Base-by-base conservation (phyloP, 139 green algal species). In the Chlorella sp. region DNA sequence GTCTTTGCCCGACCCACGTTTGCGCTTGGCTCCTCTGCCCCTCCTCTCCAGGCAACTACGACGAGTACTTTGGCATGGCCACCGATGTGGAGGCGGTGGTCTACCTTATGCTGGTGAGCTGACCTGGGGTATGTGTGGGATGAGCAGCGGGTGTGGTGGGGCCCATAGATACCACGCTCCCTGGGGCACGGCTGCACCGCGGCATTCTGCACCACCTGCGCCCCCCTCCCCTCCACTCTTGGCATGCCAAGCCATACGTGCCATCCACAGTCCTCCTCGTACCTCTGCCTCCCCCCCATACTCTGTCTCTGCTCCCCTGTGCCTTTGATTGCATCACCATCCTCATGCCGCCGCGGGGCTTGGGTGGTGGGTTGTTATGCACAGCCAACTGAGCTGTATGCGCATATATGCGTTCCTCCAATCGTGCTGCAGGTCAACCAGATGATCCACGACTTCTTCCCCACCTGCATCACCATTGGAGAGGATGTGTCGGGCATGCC, bases 401-500 rank as follows among this genome's bases (percentile, higher is more conserved):
- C 21, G 22, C 81, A 42, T 26, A 30, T 7, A 7, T 42, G n/a
- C 28, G 30, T 22, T 75, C 28, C 76, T 28, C n/a, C 76, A 3
- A 39, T 39, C 71, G n/a, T 42, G 98, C 98, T 98, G 95, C 93
- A 99, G 40, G 95, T 98, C 76, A 99, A 99, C 95, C 94, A 97
- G 86, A 93, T 98, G 92, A 87, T 99, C 71, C 98, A 99, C 89
- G 96, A 97, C 92, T 73, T 99, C 39, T 99, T 98, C 95, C 97
- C 97, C 83, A 95, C 92, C 81, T 91, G 86, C 89, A 94, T 99
- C 88, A 99, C 97, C 88, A 96, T 99, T 81, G 98, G 96, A 37
- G 96, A 98, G 96, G 97, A 99, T 86, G 98, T 99, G 79, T 97
- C 92, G 5, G 98, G 98, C 92, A 99, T 99, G 98, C 98, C 98